These are phyloP conservation scores for Dillenia suffruticosa DNA, from an alignment of 164 flowering plant species.

Conservation along the genomic window DNA sequence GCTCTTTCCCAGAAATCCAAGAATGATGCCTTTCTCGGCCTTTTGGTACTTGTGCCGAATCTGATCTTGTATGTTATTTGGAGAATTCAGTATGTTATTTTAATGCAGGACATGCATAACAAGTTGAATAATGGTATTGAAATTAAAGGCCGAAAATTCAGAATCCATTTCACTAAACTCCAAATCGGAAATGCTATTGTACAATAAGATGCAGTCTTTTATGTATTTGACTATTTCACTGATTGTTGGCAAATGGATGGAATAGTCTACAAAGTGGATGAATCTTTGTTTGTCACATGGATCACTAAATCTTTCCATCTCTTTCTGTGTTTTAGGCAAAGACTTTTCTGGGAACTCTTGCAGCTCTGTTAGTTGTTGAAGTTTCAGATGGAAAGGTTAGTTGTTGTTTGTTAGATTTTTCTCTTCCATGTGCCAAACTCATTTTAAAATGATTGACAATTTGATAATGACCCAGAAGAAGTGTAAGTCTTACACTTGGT, in stretches of 20 bases:
- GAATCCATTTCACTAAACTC: slow-evolving; percentile 48
- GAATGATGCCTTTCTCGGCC: no score
- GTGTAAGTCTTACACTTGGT: background rate
- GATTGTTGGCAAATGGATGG: background rate
- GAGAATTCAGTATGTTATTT: background rate
- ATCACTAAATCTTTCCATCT: no score
- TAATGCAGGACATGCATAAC: slow-evolving; percentile 62
- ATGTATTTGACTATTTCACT: slow-evolving; percentile 4
- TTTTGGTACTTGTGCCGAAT: slow-evolving; percentile 29
- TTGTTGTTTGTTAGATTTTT: background rate
- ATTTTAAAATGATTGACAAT: background rate
- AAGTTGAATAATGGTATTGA: slow-evolving; percentile 81
- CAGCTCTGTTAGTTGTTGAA: slow-evolving; percentile 60
- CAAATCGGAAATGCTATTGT: slow-evolving; percentile 70
- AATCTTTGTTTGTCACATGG: no score
- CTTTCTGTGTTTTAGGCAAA: slow-evolving; percentile 47
- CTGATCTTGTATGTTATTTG: no score
- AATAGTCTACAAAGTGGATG: background rate
- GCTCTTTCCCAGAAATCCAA: no score
- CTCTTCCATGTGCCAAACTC: background rate
- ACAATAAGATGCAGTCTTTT: slow-evolving; percentile 20
- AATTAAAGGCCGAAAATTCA: slow-evolving; percentile 52
- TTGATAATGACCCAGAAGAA: background rate
- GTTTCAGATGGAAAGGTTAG: slow-evolving; percentile 91
- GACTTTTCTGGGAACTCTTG: slow-evolving; percentile 62